phyloP scores from a whole-genome alignment of 768 basidiomycete genomes.

The Suillus decipiens region DNA sequence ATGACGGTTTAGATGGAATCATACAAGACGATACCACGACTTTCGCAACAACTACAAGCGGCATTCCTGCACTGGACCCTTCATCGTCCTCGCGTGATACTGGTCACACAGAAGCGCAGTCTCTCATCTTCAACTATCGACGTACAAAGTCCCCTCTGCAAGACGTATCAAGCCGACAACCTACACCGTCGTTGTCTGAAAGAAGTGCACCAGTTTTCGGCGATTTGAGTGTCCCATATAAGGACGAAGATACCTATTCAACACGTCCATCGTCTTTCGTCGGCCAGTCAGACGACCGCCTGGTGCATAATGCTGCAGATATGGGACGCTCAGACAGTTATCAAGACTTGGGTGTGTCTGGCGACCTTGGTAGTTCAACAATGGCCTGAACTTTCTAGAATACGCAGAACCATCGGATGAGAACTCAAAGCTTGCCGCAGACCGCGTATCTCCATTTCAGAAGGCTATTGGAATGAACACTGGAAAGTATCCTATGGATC shows the following conservation, averaged over 20 bases:
- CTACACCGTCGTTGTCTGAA: conserved; percentile 20
- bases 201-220: conserved; percentile 8
- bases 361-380: neutral
- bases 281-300: conserved; percentile 31
- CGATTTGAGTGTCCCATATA: conserved; percentile 22
- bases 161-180: conserved; percentile 15
- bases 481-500: conserved; percentile 64
- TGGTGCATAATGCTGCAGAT: conserved; percentile 50
- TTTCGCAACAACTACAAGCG: conserved; percentile 25
- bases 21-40: conserved; percentile 22
- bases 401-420: conserved; percentile 56
- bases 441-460: conserved; percentile 43
- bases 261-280: conserved; percentile 17
- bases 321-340: conserved; percentile 41
- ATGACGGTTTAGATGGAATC: conserved; percentile 15
- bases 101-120: conserved; percentile 25
- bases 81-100: conserved; percentile 6
- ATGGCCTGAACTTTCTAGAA: conserved; percentile 41
- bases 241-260: conserved; percentile 23
- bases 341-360: conserved; percentile 54
- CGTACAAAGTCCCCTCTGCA: conserved; percentile 18
- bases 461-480: conserved; percentile 39
- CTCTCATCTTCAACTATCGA: conserved; percentile 29
- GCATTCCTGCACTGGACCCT: conserved; percentile 17
- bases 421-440: conserved; percentile 29